Evolutionary conservation across 495 filamentous ascomycete genomes (phyloP), one percentile per base, ranked within the genome.

Genomic region (Parathielavia appendiculata): DNA sequence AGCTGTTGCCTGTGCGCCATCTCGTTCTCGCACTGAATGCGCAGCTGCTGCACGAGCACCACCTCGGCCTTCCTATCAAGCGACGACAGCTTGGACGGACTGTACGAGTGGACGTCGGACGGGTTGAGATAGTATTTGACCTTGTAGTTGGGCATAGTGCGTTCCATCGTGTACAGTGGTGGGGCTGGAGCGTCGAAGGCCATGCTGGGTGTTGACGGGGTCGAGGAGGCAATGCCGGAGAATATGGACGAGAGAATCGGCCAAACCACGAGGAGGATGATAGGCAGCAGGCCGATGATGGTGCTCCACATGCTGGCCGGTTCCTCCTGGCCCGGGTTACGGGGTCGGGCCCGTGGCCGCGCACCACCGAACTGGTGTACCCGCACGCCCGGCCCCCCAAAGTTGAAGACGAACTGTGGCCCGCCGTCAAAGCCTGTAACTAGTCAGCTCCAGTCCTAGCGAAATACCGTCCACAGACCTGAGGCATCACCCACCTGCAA

Each of bases 341-440:
- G 78, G 46, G 90, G 88, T 69, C 90, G 81, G 68, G 84, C 78
- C 52, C 88, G 76, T 40, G 88, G 89, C 46, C 71, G 63, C 12
- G 75, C 73, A 12, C 89, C 89, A 43, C 88, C 90, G 68, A 95
- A 93, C 63, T 92, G 90, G 69, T 93, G 90, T 50, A 95, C 88
- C 49, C 90, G 79, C 65, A 95, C 83, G 11, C 87, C 87, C 5
- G 89, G 86, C 26, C 89, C 90, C 55, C 88, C 88, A 66, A 95
- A 81, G 69, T 95, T 95, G 76, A 97, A 97, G 49, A 92, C 87
- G 70, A 95, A 96, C 66, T 88, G 84, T 13, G 88, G 88, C 16
- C 88, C 90, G 32, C 82, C 83, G 73, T 86, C 80, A 70, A 90
- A 86, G 58, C 66, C 75, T 79, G 35, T 8, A 44, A 7, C 49